Base-by-base conservation (phyloP, 306 rosid genomes). In the Quercus ilex region DNA sequence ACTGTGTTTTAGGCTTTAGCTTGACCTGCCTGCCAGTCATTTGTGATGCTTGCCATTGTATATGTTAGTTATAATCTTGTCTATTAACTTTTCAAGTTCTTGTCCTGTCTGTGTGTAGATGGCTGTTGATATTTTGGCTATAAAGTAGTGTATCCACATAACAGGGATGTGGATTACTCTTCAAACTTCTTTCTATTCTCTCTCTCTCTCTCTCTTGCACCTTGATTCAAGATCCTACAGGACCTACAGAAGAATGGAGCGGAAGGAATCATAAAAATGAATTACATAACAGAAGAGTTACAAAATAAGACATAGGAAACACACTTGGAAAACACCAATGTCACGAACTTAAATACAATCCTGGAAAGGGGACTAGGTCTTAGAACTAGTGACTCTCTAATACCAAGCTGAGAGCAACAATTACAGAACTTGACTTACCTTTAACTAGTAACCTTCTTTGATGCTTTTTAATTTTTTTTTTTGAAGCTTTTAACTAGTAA, bases 1-100 rank as follows among this genome's bases (percentile, higher is more conserved):
- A 68, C 53, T 74, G 38, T 23, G 57, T 79, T 57, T 79, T 74
- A 51, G 77, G 57, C 77, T 57, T 79, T 74, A 51, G 77, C 75
- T 77, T 60, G 57, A 71, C 55, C 6, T 67, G 69, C 55, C 69
- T 67, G 59, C 41, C 75, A 59, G 20, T 69, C 19, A 19, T 71
- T 71, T 52, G 3, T 20, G 25, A 0, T 55, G 58, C 53, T 80
- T 79, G 72, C 38, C 31, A 64, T 79, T 75, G 17, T 64, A 63
- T 11, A 20, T 78, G 78, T 65, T 33, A 49, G 9, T 68, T 33
- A 60, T 64, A 52, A 35, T 18, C 58, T 74, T 63, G 46, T 31
- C 5, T 67, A 18, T 60, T 30, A 52, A 33, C 35, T 75, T 33
- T 68, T 80, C 53, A 53, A 25, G 75, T 60, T 46, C 71, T 71